These are phyloP conservation scores for Fusarium nematophilum DNA, from an alignment of 2,329 filamentous ascomycete genomes.

Conservation along the genomic window DNA sequence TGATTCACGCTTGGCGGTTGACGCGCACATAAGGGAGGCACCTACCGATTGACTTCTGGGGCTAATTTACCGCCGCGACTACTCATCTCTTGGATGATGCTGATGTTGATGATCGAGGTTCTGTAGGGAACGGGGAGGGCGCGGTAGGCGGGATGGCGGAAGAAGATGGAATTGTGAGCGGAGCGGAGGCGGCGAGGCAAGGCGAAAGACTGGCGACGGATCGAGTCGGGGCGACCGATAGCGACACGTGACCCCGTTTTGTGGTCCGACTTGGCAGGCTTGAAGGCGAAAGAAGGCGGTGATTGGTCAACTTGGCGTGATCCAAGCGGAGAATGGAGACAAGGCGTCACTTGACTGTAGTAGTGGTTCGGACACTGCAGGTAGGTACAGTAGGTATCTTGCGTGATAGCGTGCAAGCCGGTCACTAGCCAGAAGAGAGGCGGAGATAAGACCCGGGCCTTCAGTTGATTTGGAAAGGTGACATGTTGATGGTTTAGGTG, in stretches of 20 bases:
- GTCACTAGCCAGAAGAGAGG: constrained; percentile 11
- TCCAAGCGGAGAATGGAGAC: constrained; percentile 23
- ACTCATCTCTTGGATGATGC: constrained; percentile 83
- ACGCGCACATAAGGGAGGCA: constrained; percentile 24
- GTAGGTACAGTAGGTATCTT: constrained; percentile 11
- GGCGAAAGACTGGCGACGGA: constrained; percentile 44
- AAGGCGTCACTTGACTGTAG: constrained; percentile 36
- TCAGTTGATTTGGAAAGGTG: too few species aligned
- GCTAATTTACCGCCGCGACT: constrained; percentile 97
- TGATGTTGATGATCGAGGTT: constrained; percentile 47
- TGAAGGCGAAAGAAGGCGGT: constrained; percentile 2
- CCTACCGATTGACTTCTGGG: constrained; percentile 97
- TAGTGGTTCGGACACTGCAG: constrained; percentile 12
- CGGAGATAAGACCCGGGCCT: neutral
- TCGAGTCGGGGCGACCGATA: constrained; percentile 36
- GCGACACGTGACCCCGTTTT: constrained; percentile 43
- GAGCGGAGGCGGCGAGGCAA: constrained; percentile 47
- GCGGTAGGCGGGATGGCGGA: constrained; percentile 41
- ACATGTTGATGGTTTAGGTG: neutral
- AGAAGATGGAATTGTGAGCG: constrained; percentile 44
- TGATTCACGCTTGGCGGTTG: constrained; percentile 21
- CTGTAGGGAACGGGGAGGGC: constrained; percentile 44
- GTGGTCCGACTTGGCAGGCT: constrained; percentile 31
- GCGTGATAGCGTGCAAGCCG: too few species aligned
- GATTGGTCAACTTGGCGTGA: constrained; percentile 35